phyloP scores from a whole-genome alignment of 1,284 basidiomycete genomes.

The Xerocomus minutiporus region DNA sequence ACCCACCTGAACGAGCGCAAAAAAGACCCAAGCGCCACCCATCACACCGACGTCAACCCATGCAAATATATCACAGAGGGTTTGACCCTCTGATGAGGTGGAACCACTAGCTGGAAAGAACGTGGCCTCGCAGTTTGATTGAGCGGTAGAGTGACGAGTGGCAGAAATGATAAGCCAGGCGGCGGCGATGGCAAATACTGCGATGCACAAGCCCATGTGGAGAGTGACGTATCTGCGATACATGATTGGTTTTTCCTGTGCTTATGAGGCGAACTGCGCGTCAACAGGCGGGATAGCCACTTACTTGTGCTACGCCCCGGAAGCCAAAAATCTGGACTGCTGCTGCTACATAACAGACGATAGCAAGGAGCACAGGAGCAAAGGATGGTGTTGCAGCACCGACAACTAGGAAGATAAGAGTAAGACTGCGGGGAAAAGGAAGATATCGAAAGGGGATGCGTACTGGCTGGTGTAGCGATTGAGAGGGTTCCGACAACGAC shows the following conservation, averaged over 20 bases:
- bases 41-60: constrained; percentile 92
- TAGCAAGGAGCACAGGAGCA: constrained; percentile 69
- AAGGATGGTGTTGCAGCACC: constrained; percentile 76
- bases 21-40: constrained; percentile 77
- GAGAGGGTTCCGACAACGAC: constrained; percentile 74
- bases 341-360: constrained; percentile 69
- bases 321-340: constrained; percentile 77
- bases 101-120: constrained; percentile 47
- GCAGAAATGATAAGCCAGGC: constrained; percentile 80
- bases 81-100: constrained; percentile 52
- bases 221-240: constrained; percentile 75
- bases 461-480: constrained; percentile 75
- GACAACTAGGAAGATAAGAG: constrained; percentile 55
- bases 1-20: constrained; percentile 68
- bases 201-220: constrained; percentile 54
- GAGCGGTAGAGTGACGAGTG: constrained; percentile 64
- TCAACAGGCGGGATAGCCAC: constrained; percentile 19
- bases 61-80: constrained; percentile 80
- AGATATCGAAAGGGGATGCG: constrained; percentile 25
- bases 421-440: constrained; percentile 1
- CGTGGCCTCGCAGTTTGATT: constrained; percentile 57
- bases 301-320: constrained; percentile 71
- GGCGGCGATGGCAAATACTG: constrained; percentile 70
- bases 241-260: constrained; percentile 70
- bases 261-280: constrained; percentile 4